Percentiles rank a stretch among this genome's conserved stretches.
phyloP scores from a whole-genome alignment of 2,329 filamentous ascomycete genomes.

The Bisporella sp. region DNA sequence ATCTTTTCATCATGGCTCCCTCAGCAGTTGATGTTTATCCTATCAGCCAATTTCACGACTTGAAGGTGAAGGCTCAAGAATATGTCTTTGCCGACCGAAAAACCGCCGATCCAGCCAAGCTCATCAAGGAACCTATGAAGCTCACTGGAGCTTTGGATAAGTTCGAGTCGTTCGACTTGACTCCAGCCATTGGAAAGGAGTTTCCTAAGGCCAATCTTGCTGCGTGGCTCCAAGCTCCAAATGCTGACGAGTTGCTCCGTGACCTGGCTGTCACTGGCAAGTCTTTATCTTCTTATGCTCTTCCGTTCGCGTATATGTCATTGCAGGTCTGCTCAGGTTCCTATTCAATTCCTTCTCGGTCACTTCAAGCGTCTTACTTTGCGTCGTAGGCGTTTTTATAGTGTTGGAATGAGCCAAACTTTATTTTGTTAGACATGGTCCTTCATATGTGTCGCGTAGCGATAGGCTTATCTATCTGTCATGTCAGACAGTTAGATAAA shows the following conservation, averaged over 20 bases:
- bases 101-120: slow-evolving; percentile 1
- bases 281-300: slow-evolving; percentile 39
- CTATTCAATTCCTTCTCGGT: too few species aligned
- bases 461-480: too few species aligned
- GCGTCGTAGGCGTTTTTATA: too few species aligned
- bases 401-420: too few species aligned
- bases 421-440: too few species aligned
- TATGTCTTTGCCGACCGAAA: slow-evolving; percentile 5
- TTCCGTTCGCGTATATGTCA: too few species aligned
- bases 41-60: slow-evolving; percentile 6
- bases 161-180: slow-evolving; percentile 50
- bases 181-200: slow-evolving; percentile 56
- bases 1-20: slow-evolving; percentile 6
- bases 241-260: slow-evolving; percentile 55
- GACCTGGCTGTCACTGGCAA: slow-evolving; percentile 45
- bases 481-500: too few species aligned
- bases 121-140: background rate
- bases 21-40: slow-evolving; percentile 13
- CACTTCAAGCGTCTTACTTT: too few species aligned
- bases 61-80: slow-evolving; percentile 11
- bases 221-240: slow-evolving; percentile 53
- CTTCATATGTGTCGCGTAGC: too few species aligned
- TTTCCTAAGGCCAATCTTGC: slow-evolving; percentile 51
- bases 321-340: too few species aligned
- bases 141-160: background rate